Base-by-base conservation (phyloP, 805 yeast genomes). In the Cyberlindnera xishuangbannaensis region DNA sequence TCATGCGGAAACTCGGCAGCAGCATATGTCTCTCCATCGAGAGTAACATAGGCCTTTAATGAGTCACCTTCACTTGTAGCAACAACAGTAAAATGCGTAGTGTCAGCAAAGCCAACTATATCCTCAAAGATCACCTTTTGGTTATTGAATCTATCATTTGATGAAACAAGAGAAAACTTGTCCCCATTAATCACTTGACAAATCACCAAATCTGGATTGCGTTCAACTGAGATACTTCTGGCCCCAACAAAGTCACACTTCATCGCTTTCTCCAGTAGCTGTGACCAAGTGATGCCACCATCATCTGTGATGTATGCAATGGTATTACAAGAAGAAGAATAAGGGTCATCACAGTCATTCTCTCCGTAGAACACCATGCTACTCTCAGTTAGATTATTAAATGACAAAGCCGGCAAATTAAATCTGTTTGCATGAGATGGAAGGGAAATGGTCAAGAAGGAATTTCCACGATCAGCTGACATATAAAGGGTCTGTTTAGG, bases 1-100 rank as follows among this genome's bases (percentile, higher is more conserved):
- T 67, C 59, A 27, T 73, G 73, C 1, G 98, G 98, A 56, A 86
- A 80, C 35, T 70, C 64, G 0, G 92, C 94, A 35, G 72, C 80
- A 0, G 95, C 92, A 64, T 77, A 92, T 3, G 63, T 67, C 6
- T 48, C 39, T 7, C 97, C 98, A 58, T 92, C 95, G 18, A 76
- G 70, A 2, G 96, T 78, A 1, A 86, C 86, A 43, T 65, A 68
- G 0, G 95, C 88, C 30, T 69, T 68, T 34, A 87, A 59, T 3
- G 74, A 62, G 3, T 64, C 65, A 7, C 65, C 75, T 10, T 63
- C 62, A 26, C 70, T 57, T 1, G 73, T 60, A 1, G 95, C 97
- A 33, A 79, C 85, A 24, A 90, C 71, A 15, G 83, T 64, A 48
- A 71, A 90, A 18, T 73, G 77, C 8, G 82, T 78, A 12, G 81